Evolutionary conservation across 1,284 basidiomycete genomes (phyloP).

Genomic region (Ceratobasidium sp.): DNA sequence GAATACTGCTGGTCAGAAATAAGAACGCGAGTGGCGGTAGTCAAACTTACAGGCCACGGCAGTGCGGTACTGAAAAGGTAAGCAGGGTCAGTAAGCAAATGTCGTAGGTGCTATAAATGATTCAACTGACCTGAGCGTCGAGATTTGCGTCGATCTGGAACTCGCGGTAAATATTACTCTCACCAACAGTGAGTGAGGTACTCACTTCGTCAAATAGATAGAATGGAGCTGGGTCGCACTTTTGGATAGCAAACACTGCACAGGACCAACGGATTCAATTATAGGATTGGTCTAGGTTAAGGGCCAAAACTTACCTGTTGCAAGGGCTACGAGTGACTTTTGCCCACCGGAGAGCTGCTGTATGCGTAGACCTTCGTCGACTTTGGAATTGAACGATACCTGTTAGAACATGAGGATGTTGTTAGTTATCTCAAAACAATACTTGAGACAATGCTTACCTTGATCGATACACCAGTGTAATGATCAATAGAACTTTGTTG

Average conservation of each 20-base stretch:
- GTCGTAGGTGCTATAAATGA: background rate
- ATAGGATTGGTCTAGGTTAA: constrained; percentile 1
- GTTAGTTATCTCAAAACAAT: background rate
- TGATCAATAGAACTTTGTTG: constrained; percentile 88
- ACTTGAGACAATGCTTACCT: constrained; percentile 62
- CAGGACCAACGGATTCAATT: background rate
- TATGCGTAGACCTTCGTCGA: constrained; percentile 94
- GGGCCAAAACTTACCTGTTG: constrained; percentile 72
- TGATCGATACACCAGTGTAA: constrained; percentile 97
- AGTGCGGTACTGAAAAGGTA: constrained; percentile 97
- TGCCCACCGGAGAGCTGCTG: constrained; percentile 98
- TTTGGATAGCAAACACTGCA: constrained; percentile 97
- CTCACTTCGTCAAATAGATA: constrained; percentile 97
- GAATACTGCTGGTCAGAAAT: constrained; percentile 42
- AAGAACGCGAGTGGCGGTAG: background rate
- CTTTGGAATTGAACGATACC: constrained; percentile 99
- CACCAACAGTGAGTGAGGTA: background rate
- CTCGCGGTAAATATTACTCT: background rate
- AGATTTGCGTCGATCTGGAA: constrained; percentile 94
- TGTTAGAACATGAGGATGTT: constrained; percentile 52
- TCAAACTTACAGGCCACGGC: constrained; percentile 86
- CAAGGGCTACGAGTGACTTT: constrained; percentile 96
- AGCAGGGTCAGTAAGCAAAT: constrained; percentile 55
- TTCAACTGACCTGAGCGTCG: constrained; percentile 72
- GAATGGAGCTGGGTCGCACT: constrained; percentile 99